Conservation (phyloP, 805 yeast genomes). For the Saccharomycopsis amapae region DNA sequence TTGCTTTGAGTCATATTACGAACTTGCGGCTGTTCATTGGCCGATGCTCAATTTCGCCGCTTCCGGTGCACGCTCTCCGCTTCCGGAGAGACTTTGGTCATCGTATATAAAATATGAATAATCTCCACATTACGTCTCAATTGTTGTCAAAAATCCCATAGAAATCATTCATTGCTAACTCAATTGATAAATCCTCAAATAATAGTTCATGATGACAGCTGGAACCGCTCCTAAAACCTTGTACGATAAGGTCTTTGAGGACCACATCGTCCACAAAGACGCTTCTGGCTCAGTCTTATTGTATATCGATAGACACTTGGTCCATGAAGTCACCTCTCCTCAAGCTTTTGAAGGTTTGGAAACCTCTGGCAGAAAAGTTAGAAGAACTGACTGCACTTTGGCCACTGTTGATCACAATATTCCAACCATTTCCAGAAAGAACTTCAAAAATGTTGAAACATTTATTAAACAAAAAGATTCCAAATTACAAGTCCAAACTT, state of each 20-base stretch:
- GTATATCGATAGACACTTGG: constrained; percentile 94
- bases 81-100: too few relatives aligned
- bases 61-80: too few relatives aligned
- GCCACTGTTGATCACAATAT: constrained; percentile 97
- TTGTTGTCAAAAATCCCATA: neutral
- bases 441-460: constrained; percentile 63
- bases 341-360: constrained; percentile 96
- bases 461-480: constrained; percentile 91
- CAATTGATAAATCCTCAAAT: neutral
- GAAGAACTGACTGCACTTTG: constrained; percentile 88
- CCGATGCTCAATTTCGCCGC: too few relatives aligned
- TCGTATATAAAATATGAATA: too few relatives aligned
- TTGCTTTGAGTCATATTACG: too few relatives aligned
- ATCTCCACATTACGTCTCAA: neutral
- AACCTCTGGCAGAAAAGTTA: constrained; percentile 80
- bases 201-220: neutral
- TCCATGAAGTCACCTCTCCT: constrained; percentile 98
- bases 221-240: constrained; percentile 52
- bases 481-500: constrained; percentile 82
- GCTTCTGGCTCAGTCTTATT: constrained; percentile 80
- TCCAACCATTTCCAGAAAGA: constrained; percentile 83
- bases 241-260: constrained; percentile 94
- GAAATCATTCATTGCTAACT: neutral
- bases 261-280: constrained; percentile 86
- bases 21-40: too few relatives aligned